Base-by-base conservation (phyloP, 2,329 filamentous ascomycete genomes). In the Colletotrichum simmondsii region DNA sequence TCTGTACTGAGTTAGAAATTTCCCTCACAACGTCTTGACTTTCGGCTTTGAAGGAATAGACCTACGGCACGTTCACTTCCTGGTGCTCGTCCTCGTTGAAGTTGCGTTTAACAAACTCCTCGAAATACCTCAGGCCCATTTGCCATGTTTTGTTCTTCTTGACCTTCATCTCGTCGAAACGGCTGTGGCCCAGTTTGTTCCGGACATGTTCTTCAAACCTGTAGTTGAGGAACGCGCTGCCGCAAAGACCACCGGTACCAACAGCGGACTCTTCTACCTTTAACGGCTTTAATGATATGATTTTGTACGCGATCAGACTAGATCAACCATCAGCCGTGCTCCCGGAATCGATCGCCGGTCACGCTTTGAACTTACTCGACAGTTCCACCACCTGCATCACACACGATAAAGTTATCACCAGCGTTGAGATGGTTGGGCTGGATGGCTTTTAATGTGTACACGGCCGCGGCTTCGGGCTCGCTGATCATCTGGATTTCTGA, bases 51-150 rank as follows among this genome's bases (percentile, higher is more conserved):
- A 61, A 46, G 24, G 22, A 35, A 6, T 12, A 1, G 8, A 86
- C 88, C 75, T 82, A 90, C 88, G 93, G 93, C 4, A 95, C 89
- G 71, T 95, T 95, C 71, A 95, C 90, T 79, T 95, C 93, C 62
- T 91, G 88, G 75, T 93, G 90, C 78, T 95, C 93, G 59, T 94
- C 92, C 77, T 94, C 92, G 79, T 94, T 92, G 79, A 95, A 96
- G 78, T 95, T 95, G 16, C 94, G 89, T 83, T 96, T 96, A 16
- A 96, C 93, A 79, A 94, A 95, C 79, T 95, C 93, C 77, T 96
- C 94, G 81, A 95, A 96, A 78, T 95, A 95, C 68, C 91, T 89
- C 63, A 95, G 84, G 2, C 92, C 94, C 91, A 92, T 92, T 80
- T 92, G 93, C 93, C 93, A 95, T 1, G 92, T 94, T 82, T 94